Evolutionary conservation across 805 yeast species (phyloP), one percentile per base, ranked within the genome.

Genomic region (Debaryomyces castellii): DNA sequence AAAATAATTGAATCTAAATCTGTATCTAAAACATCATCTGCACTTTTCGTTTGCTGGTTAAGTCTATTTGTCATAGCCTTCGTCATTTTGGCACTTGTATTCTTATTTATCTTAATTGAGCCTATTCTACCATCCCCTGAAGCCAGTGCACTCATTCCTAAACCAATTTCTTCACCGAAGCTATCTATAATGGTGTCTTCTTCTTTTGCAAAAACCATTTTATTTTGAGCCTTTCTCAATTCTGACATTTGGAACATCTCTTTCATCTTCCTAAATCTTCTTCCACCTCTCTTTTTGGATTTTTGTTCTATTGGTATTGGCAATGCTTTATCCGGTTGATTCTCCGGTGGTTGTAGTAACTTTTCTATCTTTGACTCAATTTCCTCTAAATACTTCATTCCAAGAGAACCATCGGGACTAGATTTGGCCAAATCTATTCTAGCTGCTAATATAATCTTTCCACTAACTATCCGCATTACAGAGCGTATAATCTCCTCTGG

Each of bases 221-320:
- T 80, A 60, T 92, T 90, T 57, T 89, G 96, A 2, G 96, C 86
- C 52, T 82, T 85, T 28, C 90, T 82, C 37, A 87, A 61, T 44
- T 90, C 96, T 0, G 96, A 85, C 76, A 87, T 77, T 56, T 83
- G 84, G 65, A 85, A 83, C 58, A 87, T 82, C 59, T 89, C 87
- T 62, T 88, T 89, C 69, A 81, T 77, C 63, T 89, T 90, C 41
- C 96, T 74, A 53, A 86, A 76, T 45, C 92, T 69, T 51, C 82
- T 72, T 0, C 99, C 99, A 1, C 95, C 97, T 55, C 99, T 74
- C 54, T 84, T 87, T 65, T 89, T 88, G 4, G 92, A 82, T 40
- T 83, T 80, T 44, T 75, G 77, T 45, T 90, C 96, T 14, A 80
- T 71, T 0, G 97, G 97, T 3, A 78, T 69, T 0, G 92, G 85